Conservation (phyloP, 768 basidiomycete species). For the Lanmaoa rubissima region DNA sequence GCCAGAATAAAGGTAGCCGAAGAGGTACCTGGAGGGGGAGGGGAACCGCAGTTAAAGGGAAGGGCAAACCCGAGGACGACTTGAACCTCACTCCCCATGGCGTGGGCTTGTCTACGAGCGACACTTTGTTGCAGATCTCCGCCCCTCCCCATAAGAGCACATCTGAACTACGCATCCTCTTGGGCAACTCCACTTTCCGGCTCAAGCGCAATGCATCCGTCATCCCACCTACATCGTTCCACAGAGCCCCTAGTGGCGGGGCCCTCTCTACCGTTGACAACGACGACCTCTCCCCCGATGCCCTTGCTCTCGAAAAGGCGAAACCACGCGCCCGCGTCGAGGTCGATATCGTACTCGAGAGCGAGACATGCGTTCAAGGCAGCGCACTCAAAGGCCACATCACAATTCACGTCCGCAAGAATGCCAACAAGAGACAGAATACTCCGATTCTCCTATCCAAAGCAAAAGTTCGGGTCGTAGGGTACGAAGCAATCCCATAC, state of each 20-base stretch:
- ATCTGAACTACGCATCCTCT: slow-evolving; percentile 57
- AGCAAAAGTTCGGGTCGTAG: slow-evolving; percentile 79
- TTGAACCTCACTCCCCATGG: slow-evolving; percentile 3
- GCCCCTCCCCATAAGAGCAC: slow-evolving; percentile 48
- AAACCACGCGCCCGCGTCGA: slow-evolving; percentile 73
- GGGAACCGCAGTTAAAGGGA: slow-evolving; percentile 7
- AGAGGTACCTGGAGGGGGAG: slow-evolving; percentile 18
- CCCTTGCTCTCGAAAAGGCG: slow-evolving; percentile 65
- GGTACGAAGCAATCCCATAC: slow-evolving; percentile 71
- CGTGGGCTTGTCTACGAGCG: slow-evolving; percentile 41
- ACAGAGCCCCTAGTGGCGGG: slow-evolving; percentile 6
- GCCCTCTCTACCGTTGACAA: slow-evolving; percentile 1
- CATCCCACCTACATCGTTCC: slow-evolving; percentile 27
- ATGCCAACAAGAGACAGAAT: slow-evolving; percentile 48
- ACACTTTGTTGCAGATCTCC: slow-evolving; percentile 54
- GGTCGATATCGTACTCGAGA: slow-evolving; percentile 76
- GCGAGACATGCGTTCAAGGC: slow-evolving; percentile 77
- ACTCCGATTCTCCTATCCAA: slow-evolving; percentile 61
- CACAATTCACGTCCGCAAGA: slow-evolving; percentile 59
- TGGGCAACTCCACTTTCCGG: slow-evolving; percentile 59
- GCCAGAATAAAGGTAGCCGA: not conserved
- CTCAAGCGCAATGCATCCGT: slow-evolving; percentile 54
- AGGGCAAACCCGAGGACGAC: slow-evolving; percentile 7
- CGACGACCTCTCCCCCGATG: slow-evolving; percentile 19
- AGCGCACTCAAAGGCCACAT: slow-evolving; percentile 67